These are phyloP conservation scores for Fennellomyces sp. DNA, from an alignment of 371 early-diverging fungal genomes.

Conservation along the genomic window DNA sequence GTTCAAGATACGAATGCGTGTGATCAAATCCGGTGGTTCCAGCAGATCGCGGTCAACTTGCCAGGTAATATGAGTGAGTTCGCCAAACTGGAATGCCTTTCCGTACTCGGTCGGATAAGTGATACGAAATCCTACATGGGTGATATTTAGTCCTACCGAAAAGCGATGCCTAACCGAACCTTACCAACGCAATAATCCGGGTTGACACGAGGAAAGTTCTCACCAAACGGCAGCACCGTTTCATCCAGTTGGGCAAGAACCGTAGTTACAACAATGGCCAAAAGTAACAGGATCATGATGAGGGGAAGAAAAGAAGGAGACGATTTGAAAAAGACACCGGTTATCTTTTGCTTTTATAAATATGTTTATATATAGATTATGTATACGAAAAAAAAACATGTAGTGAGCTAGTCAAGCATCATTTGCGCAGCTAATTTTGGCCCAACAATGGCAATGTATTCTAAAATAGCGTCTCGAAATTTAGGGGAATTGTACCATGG, in stretches of 20 bases:
- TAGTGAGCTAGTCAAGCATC: background rate
- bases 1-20: slow-evolving; percentile 36
- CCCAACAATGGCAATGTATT: slow-evolving; percentile 10
- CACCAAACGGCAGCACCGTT: background rate
- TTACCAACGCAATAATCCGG: slow-evolving; percentile 14
- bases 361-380: background rate
- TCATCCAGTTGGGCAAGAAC: no score
- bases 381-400: background rate
- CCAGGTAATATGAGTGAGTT: slow-evolving; percentile 26
- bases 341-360: background rate
- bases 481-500: background rate
- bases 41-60: slow-evolving; percentile 24
- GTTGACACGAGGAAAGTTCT: slow-evolving; percentile 10
- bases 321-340: background rate
- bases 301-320: background rate
- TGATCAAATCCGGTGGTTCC: slow-evolving; percentile 25
- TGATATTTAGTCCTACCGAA: background rate
- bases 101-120: slow-evolving; percentile 26
- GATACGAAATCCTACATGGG: slow-evolving; percentile 21
- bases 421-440: background rate
- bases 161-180: background rate
- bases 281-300: background rate
- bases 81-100: slow-evolving; percentile 15
- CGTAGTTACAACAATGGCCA: background rate
- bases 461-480: background rate